phyloP scores from a whole-genome alignment of 1,284 basidiomycete genomes.

The Pascua guehoae region DNA sequence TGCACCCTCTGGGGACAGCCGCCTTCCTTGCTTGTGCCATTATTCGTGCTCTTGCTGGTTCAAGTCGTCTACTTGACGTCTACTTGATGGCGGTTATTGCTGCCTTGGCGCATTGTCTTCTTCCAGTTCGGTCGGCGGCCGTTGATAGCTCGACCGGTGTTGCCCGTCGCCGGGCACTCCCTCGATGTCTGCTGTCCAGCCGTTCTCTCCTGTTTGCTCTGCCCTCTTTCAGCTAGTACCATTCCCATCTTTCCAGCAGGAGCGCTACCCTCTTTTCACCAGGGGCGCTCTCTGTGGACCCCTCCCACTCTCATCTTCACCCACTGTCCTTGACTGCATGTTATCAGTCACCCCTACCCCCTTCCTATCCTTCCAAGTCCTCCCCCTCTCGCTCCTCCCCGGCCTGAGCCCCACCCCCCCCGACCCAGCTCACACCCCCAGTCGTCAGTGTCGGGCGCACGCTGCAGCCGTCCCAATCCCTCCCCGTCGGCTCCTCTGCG shows the following conservation, averaged over 20 bases:
- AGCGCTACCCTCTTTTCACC: not conserved
- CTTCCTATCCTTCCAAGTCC: no score
- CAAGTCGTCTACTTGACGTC: no score
- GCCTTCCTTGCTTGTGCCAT: no score
- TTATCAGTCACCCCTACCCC: not conserved
- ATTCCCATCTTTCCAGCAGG: not conserved
- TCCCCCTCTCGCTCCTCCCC: not conserved
- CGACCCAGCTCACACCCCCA: constrained; percentile 1
- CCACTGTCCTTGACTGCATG: constrained; percentile 1
- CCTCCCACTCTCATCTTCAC: not conserved
- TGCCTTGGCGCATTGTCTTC: no score
- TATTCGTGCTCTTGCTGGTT: no score
- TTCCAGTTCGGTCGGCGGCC: no score
- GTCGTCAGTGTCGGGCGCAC: constrained; percentile 26
- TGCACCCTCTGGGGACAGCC: no score
- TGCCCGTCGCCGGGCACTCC: no score
- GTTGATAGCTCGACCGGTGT: no score
- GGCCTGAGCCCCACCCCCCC: not conserved
- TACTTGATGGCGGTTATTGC: no score
- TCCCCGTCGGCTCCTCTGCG: constrained; percentile 21
- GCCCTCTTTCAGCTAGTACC: not conserved
- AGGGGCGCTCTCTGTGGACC: not conserved
- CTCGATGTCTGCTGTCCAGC: no score
- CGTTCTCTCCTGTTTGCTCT: no score
- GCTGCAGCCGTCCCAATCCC: constrained; percentile 34